A percentile compares a stretch with the other conserved stretches of the same genome.
These are phyloP conservation scores for Ustilago trichophora DNA, from an alignment of 1,284 basidiomycete genomes.

Conservation along the genomic window DNA sequence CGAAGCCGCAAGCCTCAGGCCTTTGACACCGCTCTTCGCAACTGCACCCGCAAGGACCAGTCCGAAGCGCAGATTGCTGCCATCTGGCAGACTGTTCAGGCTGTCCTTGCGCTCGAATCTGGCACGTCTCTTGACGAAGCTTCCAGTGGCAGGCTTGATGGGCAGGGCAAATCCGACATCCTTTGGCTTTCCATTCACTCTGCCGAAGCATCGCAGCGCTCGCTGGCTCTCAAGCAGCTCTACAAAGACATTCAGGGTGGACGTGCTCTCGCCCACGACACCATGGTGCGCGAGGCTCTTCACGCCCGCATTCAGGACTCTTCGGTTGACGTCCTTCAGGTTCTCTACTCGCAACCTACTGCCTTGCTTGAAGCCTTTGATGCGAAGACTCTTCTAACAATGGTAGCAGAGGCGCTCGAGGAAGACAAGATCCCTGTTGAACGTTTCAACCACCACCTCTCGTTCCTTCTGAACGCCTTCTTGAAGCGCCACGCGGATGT, in stretches of 20 bases:
- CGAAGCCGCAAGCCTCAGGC: constrained; percentile 41
- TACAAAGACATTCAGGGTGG: constrained; percentile 31
- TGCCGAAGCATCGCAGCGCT: constrained; percentile 45
- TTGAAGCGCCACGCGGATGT: constrained; percentile 13
- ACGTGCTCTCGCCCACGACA: constrained; percentile 32
- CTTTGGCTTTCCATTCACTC: constrained; percentile 61
- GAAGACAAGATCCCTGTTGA: constrained; percentile 16
- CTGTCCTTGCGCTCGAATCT: constrained; percentile 48
- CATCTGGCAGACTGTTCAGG: constrained; percentile 48
- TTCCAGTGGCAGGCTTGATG: constrained; percentile 12
- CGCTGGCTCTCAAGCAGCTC: constrained; percentile 49
- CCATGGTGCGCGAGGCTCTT: constrained; percentile 56
- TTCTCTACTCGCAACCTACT: constrained; percentile 41
- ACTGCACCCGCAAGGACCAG: constrained; percentile 25
- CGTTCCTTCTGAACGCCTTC: constrained; percentile 17
- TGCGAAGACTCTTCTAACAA: constrained; percentile 21
- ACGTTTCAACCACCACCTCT: constrained; percentile 39
- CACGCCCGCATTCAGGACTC: constrained; percentile 45
- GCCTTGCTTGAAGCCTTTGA: constrained; percentile 40
- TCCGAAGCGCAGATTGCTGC: constrained; percentile 29
- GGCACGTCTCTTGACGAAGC: constrained; percentile 31
- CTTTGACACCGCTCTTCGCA: constrained; percentile 49
- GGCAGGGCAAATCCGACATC: constrained; percentile 30
- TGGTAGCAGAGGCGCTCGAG: constrained; percentile 29
- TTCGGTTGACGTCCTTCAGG: constrained; percentile 37